A percentile compares a stretch with the other conserved stretches of the same genome.
phyloP scores from a whole-genome alignment of 1,139 yeast genomes.

The Geotrichum klebahnii region DNA sequence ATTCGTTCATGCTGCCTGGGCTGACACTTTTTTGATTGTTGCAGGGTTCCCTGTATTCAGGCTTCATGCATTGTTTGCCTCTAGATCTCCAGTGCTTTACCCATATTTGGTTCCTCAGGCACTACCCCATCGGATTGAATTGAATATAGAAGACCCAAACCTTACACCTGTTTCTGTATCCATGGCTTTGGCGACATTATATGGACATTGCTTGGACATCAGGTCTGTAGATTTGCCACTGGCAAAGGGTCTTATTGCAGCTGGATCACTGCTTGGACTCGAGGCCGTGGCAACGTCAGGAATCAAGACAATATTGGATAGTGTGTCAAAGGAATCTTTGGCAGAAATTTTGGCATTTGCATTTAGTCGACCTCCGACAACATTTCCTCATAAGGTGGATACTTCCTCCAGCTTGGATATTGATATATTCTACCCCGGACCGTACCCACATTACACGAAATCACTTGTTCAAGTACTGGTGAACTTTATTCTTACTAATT shows the following conservation, averaged over 20 bases:
- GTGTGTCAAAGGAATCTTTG: slow-evolving; percentile 28
- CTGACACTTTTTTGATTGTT: slow-evolving; percentile 36
- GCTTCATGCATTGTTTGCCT: slow-evolving; percentile 38
- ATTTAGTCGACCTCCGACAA: no score
- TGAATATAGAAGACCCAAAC: slow-evolving; percentile 52
- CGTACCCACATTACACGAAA: slow-evolving; percentile 37
- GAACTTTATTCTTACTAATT: slow-evolving; percentile 29
- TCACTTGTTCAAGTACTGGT: slow-evolving; percentile 29
- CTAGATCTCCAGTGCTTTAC: slow-evolving; percentile 37
- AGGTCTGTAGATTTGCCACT: slow-evolving; percentile 28
- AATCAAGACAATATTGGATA: slow-evolving; percentile 27
- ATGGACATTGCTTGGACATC: slow-evolving; percentile 35
- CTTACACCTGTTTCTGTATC: slow-evolving; percentile 42
- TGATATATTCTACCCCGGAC: slow-evolving; percentile 32
- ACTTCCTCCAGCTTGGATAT: background rate
- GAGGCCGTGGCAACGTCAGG: slow-evolving; percentile 34
- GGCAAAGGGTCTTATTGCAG: slow-evolving; percentile 35
- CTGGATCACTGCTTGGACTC: slow-evolving; percentile 35
- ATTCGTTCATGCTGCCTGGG: slow-evolving; percentile 40
- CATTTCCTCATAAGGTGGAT: no score
- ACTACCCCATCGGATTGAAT: slow-evolving; percentile 48
- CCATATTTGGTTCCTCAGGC: slow-evolving; percentile 29
- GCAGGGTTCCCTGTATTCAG: slow-evolving; percentile 31
- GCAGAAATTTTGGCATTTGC: slow-evolving; percentile 32
- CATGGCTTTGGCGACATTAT: slow-evolving; percentile 37